Percentiles rank a stretch among this genome's conserved stretches.
These are phyloP conservation scores for Strobilomyces echinocephalus DNA, from an alignment of 768 basidiomycete species.

Conservation along the genomic window DNA sequence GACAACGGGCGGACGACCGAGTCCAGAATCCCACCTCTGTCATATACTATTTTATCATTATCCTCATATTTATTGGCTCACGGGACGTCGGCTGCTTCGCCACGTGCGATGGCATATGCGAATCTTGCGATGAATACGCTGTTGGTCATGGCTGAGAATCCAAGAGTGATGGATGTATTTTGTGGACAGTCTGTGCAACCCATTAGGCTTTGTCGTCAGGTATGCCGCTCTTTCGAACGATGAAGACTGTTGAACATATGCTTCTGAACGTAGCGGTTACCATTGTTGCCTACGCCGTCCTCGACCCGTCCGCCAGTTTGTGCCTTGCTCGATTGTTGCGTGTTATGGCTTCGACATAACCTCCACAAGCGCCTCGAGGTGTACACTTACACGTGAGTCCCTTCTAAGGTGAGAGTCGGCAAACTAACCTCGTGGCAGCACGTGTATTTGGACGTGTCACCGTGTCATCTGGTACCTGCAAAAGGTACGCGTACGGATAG, in stretches of 20 bases:
- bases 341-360: constrained; percentile 69
- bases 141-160: constrained; percentile 47
- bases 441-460: constrained; percentile 51
- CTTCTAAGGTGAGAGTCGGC: background rate
- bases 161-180: constrained; percentile 42
- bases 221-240: constrained; percentile 21
- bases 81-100: constrained; percentile 55
- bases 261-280: constrained; percentile 40
- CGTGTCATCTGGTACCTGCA: constrained; percentile 56
- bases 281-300: constrained; percentile 41
- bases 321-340: constrained; percentile 61
- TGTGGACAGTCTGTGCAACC: constrained; percentile 37
- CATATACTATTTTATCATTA: constrained; percentile 49
- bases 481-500: constrained; percentile 47
- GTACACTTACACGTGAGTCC: constrained; percentile 49
- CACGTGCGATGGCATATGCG: constrained; percentile 59
- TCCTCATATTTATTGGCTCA: constrained; percentile 66
- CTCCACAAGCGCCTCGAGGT: constrained; percentile 59
- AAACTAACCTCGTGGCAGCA: constrained; percentile 32
- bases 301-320: constrained; percentile 46
- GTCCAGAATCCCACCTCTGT: constrained; percentile 32
- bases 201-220: constrained; percentile 63
- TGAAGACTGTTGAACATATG: background rate
- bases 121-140: constrained; percentile 52
- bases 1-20: constrained; percentile 21